Percentiles rank a stretch among this genome's conserved stretches.
Evolutionary conservation across 345 rosid genomes (phyloP).

Genomic region (Fremontodendron californicum): DNA sequence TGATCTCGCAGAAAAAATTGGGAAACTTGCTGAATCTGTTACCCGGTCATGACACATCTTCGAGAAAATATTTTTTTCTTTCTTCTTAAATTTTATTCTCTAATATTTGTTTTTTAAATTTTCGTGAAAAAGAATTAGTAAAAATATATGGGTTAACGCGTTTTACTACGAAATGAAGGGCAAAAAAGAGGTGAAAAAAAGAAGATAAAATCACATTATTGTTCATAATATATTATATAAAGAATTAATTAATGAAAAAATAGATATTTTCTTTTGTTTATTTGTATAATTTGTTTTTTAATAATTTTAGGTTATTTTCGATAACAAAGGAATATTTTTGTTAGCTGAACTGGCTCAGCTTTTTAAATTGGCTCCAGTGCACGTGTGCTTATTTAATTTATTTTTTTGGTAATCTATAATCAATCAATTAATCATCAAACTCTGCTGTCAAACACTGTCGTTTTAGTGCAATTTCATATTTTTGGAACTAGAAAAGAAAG

Average conservation of each 20-base stretch:
- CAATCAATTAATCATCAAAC: too few species aligned
- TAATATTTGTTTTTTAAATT: too few species aligned
- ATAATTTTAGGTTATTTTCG: background rate
- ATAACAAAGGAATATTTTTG: background rate
- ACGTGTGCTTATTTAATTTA: slow-evolving; percentile 46
- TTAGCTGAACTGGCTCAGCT: slow-evolving; percentile 26
- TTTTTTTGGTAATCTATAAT: too few species aligned
- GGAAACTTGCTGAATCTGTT: slow-evolving; percentile 80
- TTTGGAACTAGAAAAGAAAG: too few species aligned
- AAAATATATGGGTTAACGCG: background rate
- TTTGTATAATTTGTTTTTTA: background rate
- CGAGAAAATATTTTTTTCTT: background rate
- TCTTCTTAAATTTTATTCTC: background rate
- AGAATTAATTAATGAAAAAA: slow-evolving; percentile 7
- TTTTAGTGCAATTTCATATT: too few species aligned
- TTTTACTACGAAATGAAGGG: background rate
- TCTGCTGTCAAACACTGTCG: too few species aligned
- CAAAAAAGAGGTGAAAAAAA: background rate
- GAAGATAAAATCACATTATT: background rate
- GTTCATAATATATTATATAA: slow-evolving; percentile 10
- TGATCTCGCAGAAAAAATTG: slow-evolving; percentile 63
- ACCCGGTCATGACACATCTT: slow-evolving; percentile 47
- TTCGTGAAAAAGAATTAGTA: background rate
- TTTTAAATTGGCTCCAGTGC: slow-evolving; percentile 32
- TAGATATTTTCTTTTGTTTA: background rate